A percentile compares a stretch with the other conserved stretches of the same genome.
Evolutionary conservation across 768 basidiomycete species (phyloP).

Genomic region (Tylopilus intermedius): DNA sequence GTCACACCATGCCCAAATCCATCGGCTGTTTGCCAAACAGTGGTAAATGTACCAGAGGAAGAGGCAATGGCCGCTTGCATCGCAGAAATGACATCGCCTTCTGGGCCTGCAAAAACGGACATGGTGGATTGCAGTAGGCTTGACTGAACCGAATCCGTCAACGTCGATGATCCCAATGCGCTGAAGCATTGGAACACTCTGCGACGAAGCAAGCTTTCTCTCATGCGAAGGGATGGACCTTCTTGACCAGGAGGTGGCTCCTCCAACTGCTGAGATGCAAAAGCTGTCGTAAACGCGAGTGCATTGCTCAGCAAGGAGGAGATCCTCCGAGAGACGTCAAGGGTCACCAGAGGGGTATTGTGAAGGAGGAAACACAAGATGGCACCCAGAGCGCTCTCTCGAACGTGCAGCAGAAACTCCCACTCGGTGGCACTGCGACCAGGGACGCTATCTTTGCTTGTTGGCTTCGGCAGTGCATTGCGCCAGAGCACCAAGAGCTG

Average conservation of each 20-base stretch:
- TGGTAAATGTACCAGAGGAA: slow-evolving; percentile 75
- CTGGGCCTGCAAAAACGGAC: slow-evolving; percentile 79
- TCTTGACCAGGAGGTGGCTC: slow-evolving; percentile 44
- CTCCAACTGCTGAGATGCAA: slow-evolving; percentile 64
- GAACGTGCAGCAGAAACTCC: slow-evolving; percentile 85
- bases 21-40: slow-evolving; percentile 82
- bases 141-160: slow-evolving; percentile 79
- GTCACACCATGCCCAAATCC: slow-evolving; percentile 92
- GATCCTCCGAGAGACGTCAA: slow-evolving; percentile 87
- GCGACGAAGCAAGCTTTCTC: slow-evolving; percentile 79
- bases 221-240: slow-evolving; percentile 60
- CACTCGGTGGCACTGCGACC: slow-evolving; percentile 75
- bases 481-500: slow-evolving; percentile 95
- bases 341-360: slow-evolving; percentile 75
- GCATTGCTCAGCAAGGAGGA: slow-evolving; percentile 85
- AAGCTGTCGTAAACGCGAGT: slow-evolving; percentile 83
- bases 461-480: slow-evolving; percentile 93
- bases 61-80: slow-evolving; percentile 91
- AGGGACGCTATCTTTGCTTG: slow-evolving; percentile 71
- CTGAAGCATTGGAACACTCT: slow-evolving; percentile 89
- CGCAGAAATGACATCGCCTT: slow-evolving; percentile 74
- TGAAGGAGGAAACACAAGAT: slow-evolving; percentile 83
- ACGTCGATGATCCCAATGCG: slow-evolving; percentile 69
- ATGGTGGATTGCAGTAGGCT: slow-evolving; percentile 78
- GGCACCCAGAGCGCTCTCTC: slow-evolving; percentile 86